These are phyloP conservation scores for Micromonas commoda DNA, from an alignment of 139 green algal species.

Conservation along the genomic window DNA sequence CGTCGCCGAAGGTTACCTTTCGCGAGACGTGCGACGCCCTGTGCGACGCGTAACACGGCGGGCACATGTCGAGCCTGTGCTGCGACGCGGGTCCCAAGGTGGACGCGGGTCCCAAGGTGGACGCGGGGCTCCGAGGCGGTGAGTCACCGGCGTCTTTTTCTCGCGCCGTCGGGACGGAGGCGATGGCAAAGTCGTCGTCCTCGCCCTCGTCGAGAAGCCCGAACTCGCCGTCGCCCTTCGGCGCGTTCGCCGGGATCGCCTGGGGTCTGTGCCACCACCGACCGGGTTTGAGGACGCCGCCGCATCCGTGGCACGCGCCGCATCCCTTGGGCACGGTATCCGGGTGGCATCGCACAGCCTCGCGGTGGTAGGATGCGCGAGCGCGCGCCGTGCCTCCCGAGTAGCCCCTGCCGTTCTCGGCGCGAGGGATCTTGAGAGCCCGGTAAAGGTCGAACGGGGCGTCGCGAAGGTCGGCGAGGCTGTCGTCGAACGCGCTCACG, in stretches of 20 bases:
- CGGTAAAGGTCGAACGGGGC: constrained; percentile 10
- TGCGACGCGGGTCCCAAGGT: background rate
- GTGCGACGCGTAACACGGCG: background rate
- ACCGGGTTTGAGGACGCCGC: background rate
- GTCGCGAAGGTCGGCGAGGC: background rate
- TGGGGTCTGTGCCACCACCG: background rate
- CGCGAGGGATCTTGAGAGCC: background rate
- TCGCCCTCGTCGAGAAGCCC: background rate
- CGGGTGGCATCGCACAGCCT: background rate
- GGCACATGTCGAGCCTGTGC: background rate
- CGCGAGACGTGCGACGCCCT: no score
- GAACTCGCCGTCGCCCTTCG: background rate
- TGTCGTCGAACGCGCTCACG: background rate
- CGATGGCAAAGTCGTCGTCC: background rate
- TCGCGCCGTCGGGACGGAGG: background rate
- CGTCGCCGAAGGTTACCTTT: background rate
- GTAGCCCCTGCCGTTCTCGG: background rate
- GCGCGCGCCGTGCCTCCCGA: constrained; percentile 3
- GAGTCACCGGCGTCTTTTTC: no score
- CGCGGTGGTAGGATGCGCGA: background rate
- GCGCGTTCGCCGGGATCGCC: background rate
- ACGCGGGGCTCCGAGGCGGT: background rate
- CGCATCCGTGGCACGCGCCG: background rate
- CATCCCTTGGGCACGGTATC: background rate
- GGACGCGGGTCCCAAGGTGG: background rate